phyloP scores from a whole-genome alignment of 352 stramenopile species.

The Phytopythium oedochilum region DNA sequence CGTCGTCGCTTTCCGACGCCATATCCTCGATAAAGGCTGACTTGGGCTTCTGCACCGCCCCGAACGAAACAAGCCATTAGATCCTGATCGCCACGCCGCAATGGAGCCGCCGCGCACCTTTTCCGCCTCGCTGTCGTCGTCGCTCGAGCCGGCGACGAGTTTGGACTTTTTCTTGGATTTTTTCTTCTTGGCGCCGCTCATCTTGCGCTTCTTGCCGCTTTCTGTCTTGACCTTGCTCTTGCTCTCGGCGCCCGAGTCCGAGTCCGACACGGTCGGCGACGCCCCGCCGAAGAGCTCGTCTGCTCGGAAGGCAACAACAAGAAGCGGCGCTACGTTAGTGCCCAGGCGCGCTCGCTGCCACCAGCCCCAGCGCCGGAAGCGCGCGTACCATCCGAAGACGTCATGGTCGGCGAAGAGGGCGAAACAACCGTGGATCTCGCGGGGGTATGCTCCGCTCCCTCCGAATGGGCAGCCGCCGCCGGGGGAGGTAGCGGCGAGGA shows the following conservation, averaged over 20 bases:
- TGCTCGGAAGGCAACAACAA: constrained; percentile 21
- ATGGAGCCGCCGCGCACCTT: constrained; percentile 22
- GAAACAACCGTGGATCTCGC: background rate
- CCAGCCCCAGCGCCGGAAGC: background rate
- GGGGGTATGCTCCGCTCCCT: too few relatives aligned
- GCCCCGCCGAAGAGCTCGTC: constrained; percentile 64
- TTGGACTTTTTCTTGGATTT: constrained; percentile 69
- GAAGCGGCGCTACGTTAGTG: background rate
- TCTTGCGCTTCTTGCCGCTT: constrained; percentile 62
- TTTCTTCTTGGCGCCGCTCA: constrained; percentile 40
- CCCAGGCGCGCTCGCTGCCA: background rate
- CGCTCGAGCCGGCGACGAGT: constrained; percentile 35
- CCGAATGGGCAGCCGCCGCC: too few relatives aligned
- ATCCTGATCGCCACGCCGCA: background rate
- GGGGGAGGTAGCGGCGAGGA: background rate
- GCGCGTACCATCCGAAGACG: constrained; percentile 4
- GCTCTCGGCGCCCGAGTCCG: constrained; percentile 65
- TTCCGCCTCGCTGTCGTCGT: constrained; percentile 67
- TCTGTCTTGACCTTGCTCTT: constrained; percentile 19
- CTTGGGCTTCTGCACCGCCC: constrained; percentile 49
- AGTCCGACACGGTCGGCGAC: constrained; percentile 84
- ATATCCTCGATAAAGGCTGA: constrained; percentile 88
- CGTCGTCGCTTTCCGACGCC: constrained; percentile 85
- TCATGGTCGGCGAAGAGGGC: background rate
- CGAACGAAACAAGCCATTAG: background rate